Base-by-base conservation (phyloP, 192 early-diverging fungal genomes). In the Rhizophagus sp. region DNA sequence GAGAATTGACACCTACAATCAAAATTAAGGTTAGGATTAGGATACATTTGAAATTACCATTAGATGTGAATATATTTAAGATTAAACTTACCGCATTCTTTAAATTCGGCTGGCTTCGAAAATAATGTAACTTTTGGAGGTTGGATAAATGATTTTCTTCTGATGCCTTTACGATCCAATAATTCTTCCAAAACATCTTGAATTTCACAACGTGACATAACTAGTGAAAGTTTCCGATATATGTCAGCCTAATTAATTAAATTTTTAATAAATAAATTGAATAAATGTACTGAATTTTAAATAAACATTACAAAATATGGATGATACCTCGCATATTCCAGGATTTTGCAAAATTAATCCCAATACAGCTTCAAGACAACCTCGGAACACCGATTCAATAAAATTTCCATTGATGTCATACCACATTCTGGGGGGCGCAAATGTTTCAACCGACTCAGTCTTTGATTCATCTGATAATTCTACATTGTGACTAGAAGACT, bases 321-420 rank as follows among this genome's bases (percentile, higher is more conserved):
- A 66, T 5, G 4, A 66, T 66, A 82, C 81, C 78, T 78, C 61
- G 41, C 69, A 78, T 24, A 82, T 82, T 57, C 81, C 81, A 62
- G 81, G 81, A 44, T 71, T 77, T 33, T 77, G 65, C 3, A 82
- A 27, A n/a, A 82, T 71, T 22, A 57, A 52, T 6, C 76, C 78
- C n/a, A 82, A 47, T 30, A 82, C 81, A 30, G 57, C 76, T 65
- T 82, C 81, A 70, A 82, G 64, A 63, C 81, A 82, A n/a, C 77
- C 81, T 33, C 77, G 75, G 61, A 79, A 73, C 3, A 82, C 81
- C 17, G 81, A 57, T 25, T 77, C 81, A 52, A 82, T 82, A 36
- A 82, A 62, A 22, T 50, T 65, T 27, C 81, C 81, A 73, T 82
- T 82, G n/a, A 82, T 78, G 62, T 82, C 77, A 73, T 72, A 78